Conservation (phyloP, 2,329 filamentous ascomycete genomes). For the Cladosporium cucumerinum region DNA sequence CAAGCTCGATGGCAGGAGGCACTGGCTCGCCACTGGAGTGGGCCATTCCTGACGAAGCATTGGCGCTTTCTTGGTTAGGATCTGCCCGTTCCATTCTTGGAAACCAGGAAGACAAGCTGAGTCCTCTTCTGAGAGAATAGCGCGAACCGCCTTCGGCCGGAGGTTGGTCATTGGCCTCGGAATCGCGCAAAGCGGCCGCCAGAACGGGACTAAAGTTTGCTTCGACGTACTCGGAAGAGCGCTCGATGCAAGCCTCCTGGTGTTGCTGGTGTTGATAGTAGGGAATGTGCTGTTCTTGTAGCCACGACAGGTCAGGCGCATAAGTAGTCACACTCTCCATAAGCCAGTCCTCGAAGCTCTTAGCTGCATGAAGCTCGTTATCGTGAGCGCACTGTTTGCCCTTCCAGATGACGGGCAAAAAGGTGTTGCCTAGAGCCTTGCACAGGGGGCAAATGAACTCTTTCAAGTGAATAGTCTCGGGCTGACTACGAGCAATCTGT, state of each 20-base stretch:
- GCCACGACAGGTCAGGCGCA: constrained; percentile 45
- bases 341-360: constrained; percentile 67
- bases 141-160: neutral
- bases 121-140: constrained; percentile 18
- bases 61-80: neutral
- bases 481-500: constrained; percentile 92
- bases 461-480: constrained; percentile 71
- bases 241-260: constrained; percentile 25
- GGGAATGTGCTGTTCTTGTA: constrained; percentile 38
- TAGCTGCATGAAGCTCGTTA: constrained; percentile 52
- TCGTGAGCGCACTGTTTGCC: constrained; percentile 80
- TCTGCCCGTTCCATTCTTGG: constrained; percentile 14
- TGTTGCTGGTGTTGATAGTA: constrained; percentile 36
- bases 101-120: constrained; percentile 21
- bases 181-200: constrained; percentile 17
- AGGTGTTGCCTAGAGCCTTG: constrained; percentile 92
- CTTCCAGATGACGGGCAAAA: constrained; percentile 94
- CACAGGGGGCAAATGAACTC: constrained; percentile 97
- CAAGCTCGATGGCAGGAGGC: constrained; percentile 35
- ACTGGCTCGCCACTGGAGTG: constrained; percentile 7
- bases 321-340: constrained; percentile 50
- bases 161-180: neutral
- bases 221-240: constrained; percentile 28
- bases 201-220: constrained; percentile 30
- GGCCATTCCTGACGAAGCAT: neutral